phyloP scores from a whole-genome alignment of 768 basidiomycete species.

The Boletus vermiculosoides region DNA sequence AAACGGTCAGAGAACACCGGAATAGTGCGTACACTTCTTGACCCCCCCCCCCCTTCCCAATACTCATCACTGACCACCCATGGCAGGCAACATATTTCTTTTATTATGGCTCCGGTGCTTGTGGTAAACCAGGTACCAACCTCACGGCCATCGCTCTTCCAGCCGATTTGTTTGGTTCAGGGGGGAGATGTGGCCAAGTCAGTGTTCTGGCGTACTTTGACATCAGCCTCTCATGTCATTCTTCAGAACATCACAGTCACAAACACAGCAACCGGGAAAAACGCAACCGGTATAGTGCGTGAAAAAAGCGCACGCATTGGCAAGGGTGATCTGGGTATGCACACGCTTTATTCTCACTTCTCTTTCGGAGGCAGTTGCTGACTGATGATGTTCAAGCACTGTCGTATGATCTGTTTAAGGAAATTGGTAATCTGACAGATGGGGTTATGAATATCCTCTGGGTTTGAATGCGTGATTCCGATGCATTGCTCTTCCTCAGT shows the following conservation, averaged over 20 bases:
- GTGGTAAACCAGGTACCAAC: constrained; percentile 50
- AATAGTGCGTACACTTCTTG: constrained; percentile 40
- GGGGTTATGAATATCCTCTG: too few species aligned
- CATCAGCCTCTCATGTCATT: constrained; percentile 2
- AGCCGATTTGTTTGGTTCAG: constrained; percentile 47
- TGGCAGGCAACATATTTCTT: constrained; percentile 72
- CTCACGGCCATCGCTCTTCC: constrained; percentile 61
- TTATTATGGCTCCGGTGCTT: constrained; percentile 57
- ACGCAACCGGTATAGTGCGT: constrained; percentile 43
- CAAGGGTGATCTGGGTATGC: constrained; percentile 51
- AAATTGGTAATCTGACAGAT: too few species aligned
- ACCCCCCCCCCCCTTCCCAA: not conserved
- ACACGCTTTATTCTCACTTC: not conserved
- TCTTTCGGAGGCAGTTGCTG: not conserved
- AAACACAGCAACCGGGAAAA: constrained; percentile 51
- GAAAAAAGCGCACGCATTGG: too few species aligned
- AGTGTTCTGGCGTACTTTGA: constrained; percentile 12
- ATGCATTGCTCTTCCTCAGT: not conserved
- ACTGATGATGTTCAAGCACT: too few species aligned
- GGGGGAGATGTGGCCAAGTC: constrained; percentile 61
- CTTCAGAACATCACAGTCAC: constrained; percentile 55
- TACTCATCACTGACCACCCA: constrained; percentile 3
- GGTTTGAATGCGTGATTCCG: constrained; percentile 9
- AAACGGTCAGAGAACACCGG: constrained; percentile 53
- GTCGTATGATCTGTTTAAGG: too few species aligned